A percentile compares a stretch with the other conserved stretches of the same genome.
phyloP scores from a whole-genome alignment of 768 basidiomycete species.

The Tricholoma bakamatsutake region DNA sequence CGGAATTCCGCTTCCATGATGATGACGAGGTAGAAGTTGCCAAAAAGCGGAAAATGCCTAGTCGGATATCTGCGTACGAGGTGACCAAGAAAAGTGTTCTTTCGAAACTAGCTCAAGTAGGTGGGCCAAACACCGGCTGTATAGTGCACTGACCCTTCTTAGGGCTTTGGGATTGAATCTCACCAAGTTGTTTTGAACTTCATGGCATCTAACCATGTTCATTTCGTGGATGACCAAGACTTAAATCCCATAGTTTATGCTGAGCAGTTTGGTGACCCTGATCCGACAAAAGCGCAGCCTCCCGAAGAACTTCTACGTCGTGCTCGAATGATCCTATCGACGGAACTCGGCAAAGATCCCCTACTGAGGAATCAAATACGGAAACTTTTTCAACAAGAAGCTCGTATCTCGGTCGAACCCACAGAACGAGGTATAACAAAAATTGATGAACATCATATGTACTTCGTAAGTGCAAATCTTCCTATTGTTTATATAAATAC shows the following conservation, averaged over 20 bases:
- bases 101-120: conserved; percentile 73
- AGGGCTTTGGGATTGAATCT: conserved; percentile 84
- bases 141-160: conserved; percentile 3
- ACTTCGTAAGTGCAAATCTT: conserved; percentile 46
- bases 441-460: conserved; percentile 68
- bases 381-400: conserved; percentile 66
- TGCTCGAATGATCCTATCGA: conserved; percentile 79
- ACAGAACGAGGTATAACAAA: conserved; percentile 82
- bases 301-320: conserved; percentile 66
- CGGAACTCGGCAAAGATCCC: conserved; percentile 92
- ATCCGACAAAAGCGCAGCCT: conserved; percentile 48
- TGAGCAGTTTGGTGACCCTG: conserved; percentile 77
- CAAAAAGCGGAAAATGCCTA: conserved; percentile 76
- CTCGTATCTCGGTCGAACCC: conserved; percentile 71
- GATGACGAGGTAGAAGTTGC: conserved; percentile 48
- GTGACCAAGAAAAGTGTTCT: conserved; percentile 75
- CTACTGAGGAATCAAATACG: conserved; percentile 76
- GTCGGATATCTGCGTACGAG: conserved; percentile 80
- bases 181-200: conserved; percentile 87
- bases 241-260: conserved; percentile 75
- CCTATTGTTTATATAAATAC: conserved; percentile 2
- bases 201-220: conserved; percentile 47
- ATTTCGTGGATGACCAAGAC: conserved; percentile 79
- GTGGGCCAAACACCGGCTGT: conserved; percentile 14
- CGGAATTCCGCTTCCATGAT: conserved; percentile 66